phyloP scores from a whole-genome alignment of 31 red algal genomes.

The Porphyra umbilicalis region DNA sequence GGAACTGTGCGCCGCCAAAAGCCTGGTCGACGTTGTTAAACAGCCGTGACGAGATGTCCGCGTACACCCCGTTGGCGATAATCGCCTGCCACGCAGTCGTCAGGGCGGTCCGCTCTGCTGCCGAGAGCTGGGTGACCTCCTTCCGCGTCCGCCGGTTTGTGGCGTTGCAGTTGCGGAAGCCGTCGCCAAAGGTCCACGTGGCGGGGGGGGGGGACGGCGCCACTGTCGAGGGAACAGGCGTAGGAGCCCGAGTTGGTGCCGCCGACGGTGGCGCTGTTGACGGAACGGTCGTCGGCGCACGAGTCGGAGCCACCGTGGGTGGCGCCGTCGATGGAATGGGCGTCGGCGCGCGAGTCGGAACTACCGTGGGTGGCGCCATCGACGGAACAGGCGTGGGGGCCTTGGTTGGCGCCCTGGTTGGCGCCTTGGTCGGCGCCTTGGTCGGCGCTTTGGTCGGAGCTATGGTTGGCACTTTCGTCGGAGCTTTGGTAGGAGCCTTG shows the following conservation, averaged over 20 bases:
- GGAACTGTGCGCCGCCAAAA: constrained; percentile 53
- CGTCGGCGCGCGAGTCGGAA: too few relatives aligned
- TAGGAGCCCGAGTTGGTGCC: background rate
- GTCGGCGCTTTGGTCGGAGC: background rate
- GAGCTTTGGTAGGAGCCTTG: background rate
- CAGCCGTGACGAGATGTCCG: background rate
- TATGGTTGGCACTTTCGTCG: background rate
- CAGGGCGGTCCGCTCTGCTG: background rate
- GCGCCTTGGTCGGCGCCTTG: background rate
- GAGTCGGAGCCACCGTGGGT: background rate
- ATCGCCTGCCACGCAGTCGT: background rate
- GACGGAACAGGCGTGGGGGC: background rate
- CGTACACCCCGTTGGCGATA: background rate
- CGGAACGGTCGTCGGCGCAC: background rate
- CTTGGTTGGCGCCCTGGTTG: background rate
- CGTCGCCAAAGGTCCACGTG: background rate
- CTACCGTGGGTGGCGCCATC: background rate
- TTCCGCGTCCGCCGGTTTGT: background rate
- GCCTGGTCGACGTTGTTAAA: constrained; percentile 9
- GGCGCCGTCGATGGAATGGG: too few relatives aligned
- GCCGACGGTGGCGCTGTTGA: background rate
- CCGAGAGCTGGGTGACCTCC: background rate
- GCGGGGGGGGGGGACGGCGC: background rate
- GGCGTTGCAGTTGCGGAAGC: background rate
- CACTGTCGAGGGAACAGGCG: too few relatives aligned